These are phyloP conservation scores for Raphanus sativus DNA, from an alignment of 345 rosid species.

Conservation along the genomic window DNA sequence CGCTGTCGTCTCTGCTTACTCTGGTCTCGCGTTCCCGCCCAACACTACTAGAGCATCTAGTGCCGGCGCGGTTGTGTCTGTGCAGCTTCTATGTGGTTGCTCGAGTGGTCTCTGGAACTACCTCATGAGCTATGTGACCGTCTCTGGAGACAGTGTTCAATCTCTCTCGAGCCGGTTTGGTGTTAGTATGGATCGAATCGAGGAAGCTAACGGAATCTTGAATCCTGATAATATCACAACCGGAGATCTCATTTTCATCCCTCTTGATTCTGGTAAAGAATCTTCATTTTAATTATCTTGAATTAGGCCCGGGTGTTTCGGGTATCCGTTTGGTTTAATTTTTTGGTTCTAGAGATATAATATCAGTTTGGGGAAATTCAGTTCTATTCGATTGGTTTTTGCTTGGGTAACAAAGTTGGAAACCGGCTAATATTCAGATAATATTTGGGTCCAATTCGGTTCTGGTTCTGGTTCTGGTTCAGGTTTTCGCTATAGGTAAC, in stretches of 20 bases:
- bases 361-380: neutral
- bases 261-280: conserved; percentile 75
- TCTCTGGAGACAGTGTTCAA: conserved; percentile 74
- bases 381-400: no score
- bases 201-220: conserved; percentile 63
- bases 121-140: conserved; percentile 83
- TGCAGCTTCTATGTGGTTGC: conserved; percentile 89
- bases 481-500: neutral
- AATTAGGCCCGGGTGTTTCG: neutral
- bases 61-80: conserved; percentile 64
- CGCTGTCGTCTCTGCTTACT: conserved; percentile 60
- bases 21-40: conserved; percentile 70
- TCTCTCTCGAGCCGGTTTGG: conserved; percentile 89
- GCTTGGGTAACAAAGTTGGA: no score
- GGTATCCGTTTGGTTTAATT: neutral
- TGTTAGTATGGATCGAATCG: conserved; percentile 84
- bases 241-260: conserved; percentile 76
- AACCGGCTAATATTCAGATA: no score
- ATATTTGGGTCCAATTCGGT: no score
- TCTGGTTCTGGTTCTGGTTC: no score
- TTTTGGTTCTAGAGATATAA: neutral
- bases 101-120: conserved; percentile 96
- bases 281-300: neutral
- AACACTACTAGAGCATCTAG: conserved; percentile 56
- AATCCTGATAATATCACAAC: conserved; percentile 78